Base-by-base conservation (phyloP, 148 eudicot genomes). In the Rhododendron simsii region DNA sequence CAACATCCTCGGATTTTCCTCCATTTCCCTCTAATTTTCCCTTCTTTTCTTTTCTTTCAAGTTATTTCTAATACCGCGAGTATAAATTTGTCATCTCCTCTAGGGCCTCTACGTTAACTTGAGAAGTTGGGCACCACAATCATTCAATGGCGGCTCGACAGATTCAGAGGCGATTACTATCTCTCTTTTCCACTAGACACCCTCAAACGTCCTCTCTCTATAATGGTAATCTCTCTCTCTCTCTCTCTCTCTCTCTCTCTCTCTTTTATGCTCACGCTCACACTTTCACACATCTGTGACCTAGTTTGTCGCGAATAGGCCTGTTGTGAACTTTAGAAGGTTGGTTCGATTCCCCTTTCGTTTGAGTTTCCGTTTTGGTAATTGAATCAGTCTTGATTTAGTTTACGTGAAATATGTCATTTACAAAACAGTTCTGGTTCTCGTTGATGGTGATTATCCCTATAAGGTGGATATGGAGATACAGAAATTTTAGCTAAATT, bases 101-200 rank as follows among this genome's bases (percentile, higher is more conserved):
- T 41, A 5, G 44, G 44, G 44, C 53, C 3, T 50, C 3, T 50
- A 10, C 53, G n/a, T 44, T 7, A 41, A 39, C 81, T 80, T 48
- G 61, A 65, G 65, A 81, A 33, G 45, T 53, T 53, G 83, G 67
- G 67, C 65, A 53, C 23, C 67, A 23, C 4, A 7, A 35, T 77
- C 55, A 41, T 41, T 45, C 51, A 23, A 79, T 79, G 81, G 81
- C 81, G 44, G 55, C 67, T 33, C 44, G 83, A 65, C 83, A 50
- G 65, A 50, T 81, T 26, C 83, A 81, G 45, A 53, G 44, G 83
- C 67, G 83, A 53, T 48, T 81, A 30, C 83, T 26, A n/a, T 53
- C 67, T 13, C 65, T 55, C 33, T 51, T 33, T 21, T 20, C 44
- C 65, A 16, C 26, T 81, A 53, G 12, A 51, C 41, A 33, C 2